Evolutionary conservation across 371 early-diverging fungal species (phyloP).

Genomic region (Apophysomyces ossiformis): DNA sequence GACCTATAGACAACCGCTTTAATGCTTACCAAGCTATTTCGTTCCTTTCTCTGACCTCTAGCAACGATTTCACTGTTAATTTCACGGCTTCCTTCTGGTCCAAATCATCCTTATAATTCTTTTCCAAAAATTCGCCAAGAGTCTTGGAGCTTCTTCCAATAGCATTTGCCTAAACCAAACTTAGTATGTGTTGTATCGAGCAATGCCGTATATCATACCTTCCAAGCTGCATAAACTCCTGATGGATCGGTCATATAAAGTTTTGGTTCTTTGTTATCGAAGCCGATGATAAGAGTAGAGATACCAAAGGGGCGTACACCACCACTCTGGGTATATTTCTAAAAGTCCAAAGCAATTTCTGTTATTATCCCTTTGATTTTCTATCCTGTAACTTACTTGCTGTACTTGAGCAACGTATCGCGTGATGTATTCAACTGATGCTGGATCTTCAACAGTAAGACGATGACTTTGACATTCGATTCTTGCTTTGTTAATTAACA

Average conservation of each 20-base stretch:
- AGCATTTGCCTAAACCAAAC: conserved; percentile 74
- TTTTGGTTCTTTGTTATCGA: conserved; percentile 85
- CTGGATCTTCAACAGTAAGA: conserved; percentile 97
- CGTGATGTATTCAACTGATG: conserved; percentile 97
- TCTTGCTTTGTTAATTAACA: conserved; percentile 95
- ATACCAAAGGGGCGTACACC: conserved; percentile 99
- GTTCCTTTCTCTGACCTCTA: conserved; percentile 70
- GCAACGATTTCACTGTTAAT: conserved; percentile 88
- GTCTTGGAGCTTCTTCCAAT: conserved; percentile 98
- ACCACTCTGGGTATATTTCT: conserved; percentile 99
- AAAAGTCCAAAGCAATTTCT: background rate
- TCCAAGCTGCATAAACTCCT: conserved; percentile 99
- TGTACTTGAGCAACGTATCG: conserved; percentile 97
- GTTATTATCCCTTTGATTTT: conserved; percentile 13
- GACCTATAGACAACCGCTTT: conserved; percentile 53
- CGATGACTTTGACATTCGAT: conserved; percentile 98
- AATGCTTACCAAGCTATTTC: background rate
- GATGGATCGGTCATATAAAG: conserved; percentile 99
- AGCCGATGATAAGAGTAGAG: conserved; percentile 96
- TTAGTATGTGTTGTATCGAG: background rate
- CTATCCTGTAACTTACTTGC: conserved; percentile 67
- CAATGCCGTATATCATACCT: conserved; percentile 56
- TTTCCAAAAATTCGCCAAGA: conserved; percentile 97
- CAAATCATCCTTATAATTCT: conserved; percentile 92
- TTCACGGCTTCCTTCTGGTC: conserved; percentile 83